Evolutionary conservation across 169 alveolate genomes (phyloP).

Genomic region (Plasmodium reichenowi): DNA sequence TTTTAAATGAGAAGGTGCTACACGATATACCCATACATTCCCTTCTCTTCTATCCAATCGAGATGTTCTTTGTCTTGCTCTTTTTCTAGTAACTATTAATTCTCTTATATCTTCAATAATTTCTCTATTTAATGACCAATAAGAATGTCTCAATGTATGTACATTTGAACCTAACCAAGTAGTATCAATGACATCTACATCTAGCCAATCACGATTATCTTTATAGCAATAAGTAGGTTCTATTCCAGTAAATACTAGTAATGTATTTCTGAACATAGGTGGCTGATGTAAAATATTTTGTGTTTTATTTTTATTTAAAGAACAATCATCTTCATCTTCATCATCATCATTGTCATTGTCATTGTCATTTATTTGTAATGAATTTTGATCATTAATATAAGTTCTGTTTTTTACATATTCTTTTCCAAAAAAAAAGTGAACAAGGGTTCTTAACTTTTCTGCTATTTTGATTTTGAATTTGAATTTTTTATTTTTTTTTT

Average conservation of each 20-base stretch:
- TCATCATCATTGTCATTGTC: no score
- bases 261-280: conserved; percentile 74
- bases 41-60: conserved; percentile 87
- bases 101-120: conserved; percentile 89
- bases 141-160: conserved; percentile 79
- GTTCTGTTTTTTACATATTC: background rate
- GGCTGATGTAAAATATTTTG: conserved; percentile 54
- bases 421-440: conserved; percentile 13
- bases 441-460: conserved; percentile 6
- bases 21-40: conserved; percentile 89
- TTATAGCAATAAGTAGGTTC: conserved; percentile 58
- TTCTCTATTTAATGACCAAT: conserved; percentile 87
- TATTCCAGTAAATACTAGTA: conserved; percentile 73
- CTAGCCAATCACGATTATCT: conserved; percentile 83
- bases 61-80: conserved; percentile 88
- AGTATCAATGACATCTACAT: conserved; percentile 90
- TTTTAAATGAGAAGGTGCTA: conserved; percentile 86
- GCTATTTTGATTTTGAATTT: conserved; percentile 14
- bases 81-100: conserved; percentile 85
- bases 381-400: conserved; percentile 11
- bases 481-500: conserved; percentile 18
- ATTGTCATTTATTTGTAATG: background rate
- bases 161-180: conserved; percentile 86
- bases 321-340: background rate
- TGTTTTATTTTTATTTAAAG: background rate